Percentiles rank a stretch among this genome's conserved stretches.
These are phyloP conservation scores for Candida insectalens DNA, from an alignment of 805 yeast genomes.

Conservation along the genomic window DNA sequence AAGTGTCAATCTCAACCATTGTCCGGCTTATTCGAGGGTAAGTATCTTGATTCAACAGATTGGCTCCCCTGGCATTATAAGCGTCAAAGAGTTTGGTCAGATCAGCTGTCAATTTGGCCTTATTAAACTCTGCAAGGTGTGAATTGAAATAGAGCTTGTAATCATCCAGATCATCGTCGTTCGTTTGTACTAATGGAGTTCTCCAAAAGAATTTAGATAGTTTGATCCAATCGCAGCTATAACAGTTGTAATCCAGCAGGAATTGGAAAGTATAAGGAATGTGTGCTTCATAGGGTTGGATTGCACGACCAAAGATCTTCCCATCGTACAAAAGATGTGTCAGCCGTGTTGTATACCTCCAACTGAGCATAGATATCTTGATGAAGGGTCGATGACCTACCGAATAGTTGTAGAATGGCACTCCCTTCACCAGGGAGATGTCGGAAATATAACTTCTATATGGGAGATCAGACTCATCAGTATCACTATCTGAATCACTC, in stretches of 20 bases:
- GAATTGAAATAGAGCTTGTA: conserved; percentile 17
- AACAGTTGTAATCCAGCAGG: conserved; percentile 71
- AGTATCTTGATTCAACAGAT: conserved; percentile 20
- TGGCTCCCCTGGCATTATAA: conserved; percentile 7
- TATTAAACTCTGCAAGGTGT: conserved; percentile 14
- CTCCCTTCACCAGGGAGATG: conserved; percentile 58
- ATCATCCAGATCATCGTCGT: conserved; percentile 1
- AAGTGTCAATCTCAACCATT: conserved; percentile 62
- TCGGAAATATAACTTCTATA: conserved; percentile 42
- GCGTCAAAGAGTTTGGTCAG: conserved; percentile 24
- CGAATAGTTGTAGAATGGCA: conserved; percentile 79
- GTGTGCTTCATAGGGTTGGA: conserved; percentile 69
- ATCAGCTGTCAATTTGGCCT: conserved; percentile 20
- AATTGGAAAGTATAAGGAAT: conserved; percentile 72
- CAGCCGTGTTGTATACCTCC: conserved; percentile 46
- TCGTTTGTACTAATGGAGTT: conserved; percentile 31
- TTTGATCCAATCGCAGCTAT: conserved; percentile 74
- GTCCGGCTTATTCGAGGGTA: conserved; percentile 52
- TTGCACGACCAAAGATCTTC: conserved; percentile 24
- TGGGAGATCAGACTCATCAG: conserved; percentile 1
- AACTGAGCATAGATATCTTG: conserved; percentile 60
- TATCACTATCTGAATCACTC: conserved; percentile 8
- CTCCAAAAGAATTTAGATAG: conserved; percentile 42
- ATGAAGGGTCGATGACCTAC: conserved; percentile 54
- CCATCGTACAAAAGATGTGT: conserved; percentile 39